Evolutionary conservation across 768 basidiomycete species (phyloP).

Genomic region (Guyanaporus albipodus): DNA sequence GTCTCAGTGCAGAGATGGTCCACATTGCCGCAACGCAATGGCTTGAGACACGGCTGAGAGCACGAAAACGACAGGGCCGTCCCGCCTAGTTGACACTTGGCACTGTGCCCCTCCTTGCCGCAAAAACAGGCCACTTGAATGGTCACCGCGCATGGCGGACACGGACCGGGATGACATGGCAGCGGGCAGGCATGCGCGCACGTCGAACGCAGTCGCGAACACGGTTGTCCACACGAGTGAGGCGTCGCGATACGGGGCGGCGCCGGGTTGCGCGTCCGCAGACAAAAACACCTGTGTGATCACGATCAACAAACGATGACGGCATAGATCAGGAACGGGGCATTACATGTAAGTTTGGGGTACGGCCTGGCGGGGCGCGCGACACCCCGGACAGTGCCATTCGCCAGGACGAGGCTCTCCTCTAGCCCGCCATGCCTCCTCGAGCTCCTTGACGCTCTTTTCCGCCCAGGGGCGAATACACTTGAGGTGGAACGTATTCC

Average conservation of each 20-base stretch:
- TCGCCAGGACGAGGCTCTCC: conserved; percentile 68
- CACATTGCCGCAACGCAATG: conserved; percentile 58
- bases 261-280: conserved; percentile 66
- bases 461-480: conserved; percentile 88
- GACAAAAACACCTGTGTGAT: conserved; percentile 82
- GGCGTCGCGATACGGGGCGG: conserved; percentile 66
- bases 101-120: conserved; percentile 42
- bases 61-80: conserved; percentile 33
- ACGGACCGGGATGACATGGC: conserved; percentile 92
- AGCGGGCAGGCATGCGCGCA: conserved; percentile 85
- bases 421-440: conserved; percentile 67
- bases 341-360: conserved; percentile 69
- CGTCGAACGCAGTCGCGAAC: conserved; percentile 50
- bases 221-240: conserved; percentile 72
- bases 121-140: conserved; percentile 79
- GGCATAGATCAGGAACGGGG: too few relatives aligned
- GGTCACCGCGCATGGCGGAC: conserved; percentile 87
- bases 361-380: conserved; percentile 64
- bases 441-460: conserved; percentile 70
- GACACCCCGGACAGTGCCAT: conserved; percentile 96
- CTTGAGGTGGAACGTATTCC: conserved; percentile 86
- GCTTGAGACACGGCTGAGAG: conserved; percentile 35
- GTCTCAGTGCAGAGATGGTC: conserved; percentile 61
- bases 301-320: not conserved
- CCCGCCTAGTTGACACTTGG: conserved; percentile 47